Percentiles rank a stretch among this genome's conserved stretches.
phyloP scores from a whole-genome alignment of 495 filamentous ascomycete genomes.

The Thozetella sp. region DNA sequence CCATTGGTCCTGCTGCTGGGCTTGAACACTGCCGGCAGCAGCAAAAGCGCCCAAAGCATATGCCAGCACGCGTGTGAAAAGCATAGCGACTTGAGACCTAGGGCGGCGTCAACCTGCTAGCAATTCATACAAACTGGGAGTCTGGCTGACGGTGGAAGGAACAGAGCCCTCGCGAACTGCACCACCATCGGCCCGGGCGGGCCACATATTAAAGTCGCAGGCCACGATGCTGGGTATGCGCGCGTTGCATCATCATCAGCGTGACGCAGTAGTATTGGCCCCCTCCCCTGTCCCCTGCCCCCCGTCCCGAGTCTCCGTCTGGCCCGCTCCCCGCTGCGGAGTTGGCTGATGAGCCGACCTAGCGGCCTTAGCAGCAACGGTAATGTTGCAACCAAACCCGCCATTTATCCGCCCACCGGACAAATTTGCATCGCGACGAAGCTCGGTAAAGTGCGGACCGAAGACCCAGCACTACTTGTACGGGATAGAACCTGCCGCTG shows the following conservation, averaged over 20 bases:
- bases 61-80: background rate
- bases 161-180: too few relatives aligned
- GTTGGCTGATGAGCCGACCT: background rate
- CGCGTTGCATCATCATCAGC: background rate
- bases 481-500: too few relatives aligned
- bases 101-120: too few relatives aligned
- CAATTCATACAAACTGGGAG: too few relatives aligned
- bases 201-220: too few relatives aligned
- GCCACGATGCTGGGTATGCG: background rate
- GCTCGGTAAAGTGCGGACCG: background rate
- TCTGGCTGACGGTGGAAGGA: too few relatives aligned
- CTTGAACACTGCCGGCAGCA: background rate
- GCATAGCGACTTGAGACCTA: background rate
- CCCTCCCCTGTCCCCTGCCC: too few relatives aligned
- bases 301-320: background rate
- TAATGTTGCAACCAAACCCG: background rate
- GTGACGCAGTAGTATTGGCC: too few relatives aligned
- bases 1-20: slow-evolving; percentile 26
- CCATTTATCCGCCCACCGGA: background rate
- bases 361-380: background rate
- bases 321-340: background rate
- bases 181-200: too few relatives aligned
- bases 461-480: too few relatives aligned
- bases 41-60: background rate
- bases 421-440: background rate